A percentile compares a stretch with the other conserved stretches of the same genome.
These are phyloP conservation scores for Hanseniaspora lindneri DNA, from an alignment of 805 yeast species.

Conservation along the genomic window DNA sequence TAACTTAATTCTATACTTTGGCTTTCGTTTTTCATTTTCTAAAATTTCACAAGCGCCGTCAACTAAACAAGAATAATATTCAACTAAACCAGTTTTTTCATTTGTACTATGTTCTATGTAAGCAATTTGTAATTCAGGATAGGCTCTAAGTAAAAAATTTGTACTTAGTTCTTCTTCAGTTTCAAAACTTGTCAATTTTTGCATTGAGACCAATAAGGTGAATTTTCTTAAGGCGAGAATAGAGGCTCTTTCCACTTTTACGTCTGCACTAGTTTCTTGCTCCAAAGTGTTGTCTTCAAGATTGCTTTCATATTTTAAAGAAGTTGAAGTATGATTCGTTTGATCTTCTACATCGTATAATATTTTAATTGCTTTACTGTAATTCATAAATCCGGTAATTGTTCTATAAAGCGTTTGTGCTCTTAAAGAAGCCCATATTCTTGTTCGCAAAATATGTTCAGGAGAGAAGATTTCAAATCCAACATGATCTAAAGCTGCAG, in stretches of 20 bases:
- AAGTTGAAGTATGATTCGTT: too few species aligned
- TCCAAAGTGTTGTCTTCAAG: too few species aligned
- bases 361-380: constrained; percentile 54
- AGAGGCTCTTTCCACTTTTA: constrained; percentile 31
- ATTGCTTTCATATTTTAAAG: too few species aligned
- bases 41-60: constrained; percentile 58
- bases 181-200: constrained; percentile 42
- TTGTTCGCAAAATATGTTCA: constrained; percentile 47
- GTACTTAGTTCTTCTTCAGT: constrained; percentile 48
- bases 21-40: constrained; percentile 46
- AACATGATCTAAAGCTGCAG: constrained; percentile 76
- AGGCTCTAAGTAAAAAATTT: constrained; percentile 49
- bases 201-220: constrained; percentile 55
- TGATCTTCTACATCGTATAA: constrained; percentile 48
- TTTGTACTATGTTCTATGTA: constrained; percentile 44
- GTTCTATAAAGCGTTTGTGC: constrained; percentile 67
- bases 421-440: constrained; percentile 67
- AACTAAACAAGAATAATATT: constrained; percentile 52
- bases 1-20: constrained; percentile 50
- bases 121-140: constrained; percentile 55
- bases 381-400: constrained; percentile 62
- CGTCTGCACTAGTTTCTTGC: too few species aligned
- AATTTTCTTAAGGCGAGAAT: constrained; percentile 42
- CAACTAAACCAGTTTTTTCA: constrained; percentile 30
- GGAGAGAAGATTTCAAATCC: constrained; percentile 56